Percentiles rank a stretch among this genome's conserved stretches.
Conservation (phyloP, 768 basidiomycete species). For the Amanita pseudoporphyria region DNA sequence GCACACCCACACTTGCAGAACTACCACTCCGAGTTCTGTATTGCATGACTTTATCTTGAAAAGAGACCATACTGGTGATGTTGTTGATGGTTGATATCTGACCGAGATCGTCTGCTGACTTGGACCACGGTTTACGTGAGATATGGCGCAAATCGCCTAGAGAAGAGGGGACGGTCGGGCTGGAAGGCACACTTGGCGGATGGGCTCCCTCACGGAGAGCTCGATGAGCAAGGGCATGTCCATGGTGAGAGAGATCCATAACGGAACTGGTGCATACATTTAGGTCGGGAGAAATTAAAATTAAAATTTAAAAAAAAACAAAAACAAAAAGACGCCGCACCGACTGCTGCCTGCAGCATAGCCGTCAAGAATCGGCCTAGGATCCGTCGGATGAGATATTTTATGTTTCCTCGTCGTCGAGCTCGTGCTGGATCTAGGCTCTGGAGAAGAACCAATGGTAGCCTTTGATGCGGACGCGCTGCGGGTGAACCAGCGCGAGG, state of each 20-base stretch:
- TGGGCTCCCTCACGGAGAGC: slow-evolving; percentile 15
- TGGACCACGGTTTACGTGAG: slow-evolving; percentile 69
- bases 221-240: slow-evolving; percentile 33
- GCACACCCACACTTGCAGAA: slow-evolving; percentile 35
- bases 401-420: slow-evolving; percentile 51
- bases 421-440: slow-evolving; percentile 38
- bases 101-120: slow-evolving; percentile 70
- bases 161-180: slow-evolving; percentile 19
- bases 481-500: slow-evolving; percentile 64
- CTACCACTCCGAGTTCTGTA: slow-evolving; percentile 58
- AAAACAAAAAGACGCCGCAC: slow-evolving; percentile 21
- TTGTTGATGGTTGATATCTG: slow-evolving; percentile 31
- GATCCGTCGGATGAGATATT: slow-evolving; percentile 80
- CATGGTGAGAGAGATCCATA: slow-evolving; percentile 46
- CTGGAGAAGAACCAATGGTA: slow-evolving; percentile 18
- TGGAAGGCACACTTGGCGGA: slow-evolving; percentile 29
- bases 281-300: too few species aligned
- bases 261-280: too few species aligned
- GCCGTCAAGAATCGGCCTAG: slow-evolving; percentile 60
- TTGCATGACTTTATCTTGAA: slow-evolving; percentile 55
- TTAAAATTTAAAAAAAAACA: too few species aligned
- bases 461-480: slow-evolving; percentile 46
- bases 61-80: slow-evolving; percentile 30
- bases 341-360: slow-evolving; percentile 38
- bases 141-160: slow-evolving; percentile 62